Evolutionary conservation across 345 rosid species (phyloP).

Genomic region (Salix dunnii): DNA sequence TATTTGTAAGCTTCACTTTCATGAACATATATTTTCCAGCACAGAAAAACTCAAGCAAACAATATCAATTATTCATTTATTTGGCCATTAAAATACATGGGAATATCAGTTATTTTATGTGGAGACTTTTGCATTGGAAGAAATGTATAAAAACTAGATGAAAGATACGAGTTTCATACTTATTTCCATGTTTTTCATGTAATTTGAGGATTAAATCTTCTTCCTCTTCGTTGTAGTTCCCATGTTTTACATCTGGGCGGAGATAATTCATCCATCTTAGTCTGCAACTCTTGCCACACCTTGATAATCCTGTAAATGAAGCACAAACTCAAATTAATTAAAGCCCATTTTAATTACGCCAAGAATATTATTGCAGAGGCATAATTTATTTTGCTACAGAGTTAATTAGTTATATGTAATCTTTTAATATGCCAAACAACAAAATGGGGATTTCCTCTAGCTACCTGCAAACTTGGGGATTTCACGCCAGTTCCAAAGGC

Average conservation of each 20-base stretch:
- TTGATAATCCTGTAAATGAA: slow-evolving; percentile 23
- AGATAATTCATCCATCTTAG: slow-evolving; percentile 41
- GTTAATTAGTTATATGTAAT: too few relatives aligned
- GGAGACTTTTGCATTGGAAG: not conserved
- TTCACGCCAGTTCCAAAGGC: slow-evolving; percentile 27
- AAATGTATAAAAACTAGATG: not conserved
- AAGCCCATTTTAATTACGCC: not conserved
- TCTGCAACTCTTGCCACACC: slow-evolving; percentile 43
- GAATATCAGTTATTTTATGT: too few relatives aligned
- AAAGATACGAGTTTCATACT: not conserved
- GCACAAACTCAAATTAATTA: not conserved
- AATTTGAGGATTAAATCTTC: slow-evolving; percentile 27
- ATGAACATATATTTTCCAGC: too few relatives aligned
- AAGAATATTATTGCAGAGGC: too few relatives aligned
- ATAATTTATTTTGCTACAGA: too few relatives aligned
- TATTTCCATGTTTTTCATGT: slow-evolving; percentile 23
- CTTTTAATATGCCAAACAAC: too few relatives aligned
- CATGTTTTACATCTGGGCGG: slow-evolving; percentile 28
- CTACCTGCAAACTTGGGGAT: slow-evolving; percentile 31
- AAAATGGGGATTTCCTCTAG: not conserved
- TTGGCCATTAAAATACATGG: too few relatives aligned
- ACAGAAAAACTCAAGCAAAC: too few relatives aligned
- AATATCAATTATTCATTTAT: too few relatives aligned
- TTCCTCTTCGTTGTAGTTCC: slow-evolving; percentile 31
- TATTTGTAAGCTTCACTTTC: too few relatives aligned